Percentiles rank a stretch among this genome's conserved stretches.
Conservation (phyloP, 768 basidiomycete species). For the Glaciozyma martinii region DNA sequence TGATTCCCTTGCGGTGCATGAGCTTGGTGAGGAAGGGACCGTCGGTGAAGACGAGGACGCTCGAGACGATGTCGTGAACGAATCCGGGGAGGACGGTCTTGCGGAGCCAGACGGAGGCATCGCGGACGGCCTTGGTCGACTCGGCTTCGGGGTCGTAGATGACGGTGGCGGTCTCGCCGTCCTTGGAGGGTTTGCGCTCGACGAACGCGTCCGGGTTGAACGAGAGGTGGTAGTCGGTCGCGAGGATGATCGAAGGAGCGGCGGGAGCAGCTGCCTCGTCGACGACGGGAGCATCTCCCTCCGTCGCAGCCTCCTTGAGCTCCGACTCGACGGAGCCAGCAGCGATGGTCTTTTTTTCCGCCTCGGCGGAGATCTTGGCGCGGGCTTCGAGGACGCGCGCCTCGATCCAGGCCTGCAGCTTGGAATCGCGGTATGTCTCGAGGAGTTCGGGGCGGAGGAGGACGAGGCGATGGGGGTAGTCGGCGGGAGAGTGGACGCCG, state of each 20-base stretch:
- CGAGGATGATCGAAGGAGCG: conserved; percentile 39
- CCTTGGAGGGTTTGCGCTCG: conserved; percentile 33
- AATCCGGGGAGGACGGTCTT: conserved; percentile 39
- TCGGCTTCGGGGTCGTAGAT: conserved; percentile 40
- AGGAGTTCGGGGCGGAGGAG: conserved; percentile 44
- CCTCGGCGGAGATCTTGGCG: conserved; percentile 25
- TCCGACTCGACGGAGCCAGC: conserved; percentile 33
- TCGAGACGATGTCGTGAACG: conserved; percentile 38
- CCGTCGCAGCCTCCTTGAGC: conserved; percentile 34
- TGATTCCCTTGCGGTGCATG: conserved; percentile 44
- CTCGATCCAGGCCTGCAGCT: conserved; percentile 41
- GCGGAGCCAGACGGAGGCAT: conserved; percentile 42
- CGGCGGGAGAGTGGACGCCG: conserved; percentile 8
- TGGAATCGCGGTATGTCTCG: conserved; percentile 42
- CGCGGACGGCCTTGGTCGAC: conserved; percentile 43
- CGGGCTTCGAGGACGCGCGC: conserved; percentile 34
- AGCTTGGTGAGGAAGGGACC: conserved; percentile 39
- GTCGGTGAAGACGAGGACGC: conserved; percentile 39
- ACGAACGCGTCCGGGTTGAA: conserved; percentile 47
- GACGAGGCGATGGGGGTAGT: conserved; percentile 43
- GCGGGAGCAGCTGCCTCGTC: conserved; percentile 22
- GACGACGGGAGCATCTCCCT: conserved; percentile 1
- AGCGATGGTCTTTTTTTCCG: conserved; percentile 24
- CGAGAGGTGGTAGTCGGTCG: conserved; percentile 40
- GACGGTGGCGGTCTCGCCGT: neutral